Evolutionary conservation across 352 stramenopile species (phyloP).

Genomic region (Phytophthora pisi): DNA sequence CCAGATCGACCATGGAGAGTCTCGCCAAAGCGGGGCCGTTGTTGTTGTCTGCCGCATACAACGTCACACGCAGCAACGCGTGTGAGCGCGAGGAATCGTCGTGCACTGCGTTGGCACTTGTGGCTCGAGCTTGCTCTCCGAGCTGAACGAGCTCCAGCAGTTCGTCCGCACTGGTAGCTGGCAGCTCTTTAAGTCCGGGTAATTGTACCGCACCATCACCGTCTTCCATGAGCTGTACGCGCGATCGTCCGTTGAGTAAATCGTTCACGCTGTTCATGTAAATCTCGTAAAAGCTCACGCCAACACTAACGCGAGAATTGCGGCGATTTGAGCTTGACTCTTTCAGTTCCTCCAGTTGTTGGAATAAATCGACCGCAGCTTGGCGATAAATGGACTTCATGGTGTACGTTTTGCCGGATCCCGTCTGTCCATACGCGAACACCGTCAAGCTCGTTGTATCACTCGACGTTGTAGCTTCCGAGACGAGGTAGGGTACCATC

Average conservation of each 20-base stretch:
- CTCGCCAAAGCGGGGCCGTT: constrained; percentile 39
- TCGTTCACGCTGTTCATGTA: constrained; percentile 97
- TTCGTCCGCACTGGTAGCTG: constrained; percentile 78
- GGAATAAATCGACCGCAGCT: constrained; percentile 65
- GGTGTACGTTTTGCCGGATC: constrained; percentile 93
- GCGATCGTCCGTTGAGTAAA: constrained; percentile 88
- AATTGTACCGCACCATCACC: constrained; percentile 92
- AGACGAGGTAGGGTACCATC: constrained; percentile 56
- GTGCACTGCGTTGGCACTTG: constrained; percentile 95
- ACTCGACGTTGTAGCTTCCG: constrained; percentile 10
- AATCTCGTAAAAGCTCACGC: constrained; percentile 96
- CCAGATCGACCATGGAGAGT: constrained; percentile 92
- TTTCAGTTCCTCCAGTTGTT: constrained; percentile 33
- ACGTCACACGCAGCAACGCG: constrained; percentile 89
- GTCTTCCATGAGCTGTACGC: constrained; percentile 94
- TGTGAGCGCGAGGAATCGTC: constrained; percentile 93
- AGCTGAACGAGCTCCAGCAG: constrained; percentile 90
- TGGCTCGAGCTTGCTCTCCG: constrained; percentile 90
- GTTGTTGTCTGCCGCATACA: constrained; percentile 41
- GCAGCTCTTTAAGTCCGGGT: constrained; percentile 89
- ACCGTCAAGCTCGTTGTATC: constrained; percentile 79
- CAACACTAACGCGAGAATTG: constrained; percentile 59
- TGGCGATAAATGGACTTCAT: constrained; percentile 89
- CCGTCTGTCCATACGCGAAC: constrained; percentile 98
- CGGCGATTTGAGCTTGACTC: constrained; percentile 12